Percentiles rank a stretch among this genome's conserved stretches.
Evolutionary conservation across 2,329 filamentous ascomycete species (phyloP).

Genomic region (Dothiorella sarmentorum): DNA sequence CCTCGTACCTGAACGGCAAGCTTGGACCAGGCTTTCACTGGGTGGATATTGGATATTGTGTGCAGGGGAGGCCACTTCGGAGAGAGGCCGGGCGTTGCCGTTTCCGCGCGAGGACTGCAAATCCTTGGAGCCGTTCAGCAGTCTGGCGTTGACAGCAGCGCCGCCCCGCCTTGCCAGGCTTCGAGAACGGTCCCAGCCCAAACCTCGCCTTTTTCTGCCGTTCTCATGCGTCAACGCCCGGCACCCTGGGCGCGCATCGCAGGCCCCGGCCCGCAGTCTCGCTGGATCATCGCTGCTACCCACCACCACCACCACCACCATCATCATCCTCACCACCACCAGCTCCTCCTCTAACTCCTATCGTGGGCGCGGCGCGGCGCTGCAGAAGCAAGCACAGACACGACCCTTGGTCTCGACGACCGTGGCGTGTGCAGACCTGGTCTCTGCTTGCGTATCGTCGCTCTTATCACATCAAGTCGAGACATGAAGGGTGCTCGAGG

Average conservation of each 20-base stretch:
- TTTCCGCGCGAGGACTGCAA: slow-evolving; percentile 17
- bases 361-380: no score
- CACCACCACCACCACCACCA: background rate
- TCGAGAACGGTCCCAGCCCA: slow-evolving; percentile 14
- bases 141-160: slow-evolving; percentile 18
- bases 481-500: slow-evolving; percentile 12
- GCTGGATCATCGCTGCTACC: no score
- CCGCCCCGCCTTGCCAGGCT: slow-evolving; percentile 18
- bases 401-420: background rate
- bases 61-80: slow-evolving; percentile 13
- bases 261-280: background rate
- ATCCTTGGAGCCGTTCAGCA: slow-evolving; percentile 16
- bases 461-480: slow-evolving; percentile 16
- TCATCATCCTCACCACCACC: background rate
- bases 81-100: slow-evolving; percentile 12
- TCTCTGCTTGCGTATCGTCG: slow-evolving; percentile 2
- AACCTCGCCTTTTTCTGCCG: slow-evolving; percentile 7
- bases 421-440: background rate
- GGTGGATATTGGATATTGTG: slow-evolving; percentile 14
- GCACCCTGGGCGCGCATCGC: slow-evolving; percentile 18
- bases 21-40: slow-evolving; percentile 12
- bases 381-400: background rate
- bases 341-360: background rate
- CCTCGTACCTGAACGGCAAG: slow-evolving; percentile 15
- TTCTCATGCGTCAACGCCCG: slow-evolving; percentile 13